These are phyloP conservation scores for Pseudozyma pruni DNA, from an alignment of 1,284 basidiomycete species.

Conservation along the genomic window DNA sequence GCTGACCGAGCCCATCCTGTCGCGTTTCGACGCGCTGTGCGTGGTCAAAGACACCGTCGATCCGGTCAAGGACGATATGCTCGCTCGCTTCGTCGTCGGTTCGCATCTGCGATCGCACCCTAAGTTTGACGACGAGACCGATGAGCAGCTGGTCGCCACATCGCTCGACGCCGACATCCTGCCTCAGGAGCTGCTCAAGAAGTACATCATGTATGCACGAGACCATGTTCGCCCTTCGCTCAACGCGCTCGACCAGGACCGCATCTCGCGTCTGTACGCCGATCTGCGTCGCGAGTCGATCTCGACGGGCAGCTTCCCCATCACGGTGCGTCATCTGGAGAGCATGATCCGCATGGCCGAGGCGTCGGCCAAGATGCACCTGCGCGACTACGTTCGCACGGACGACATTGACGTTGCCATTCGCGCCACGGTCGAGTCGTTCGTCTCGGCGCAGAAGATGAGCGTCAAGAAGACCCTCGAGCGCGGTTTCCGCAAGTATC, in stretches of 20 bases:
- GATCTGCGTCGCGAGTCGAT: constrained; percentile 95
- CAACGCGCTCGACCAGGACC: constrained; percentile 94
- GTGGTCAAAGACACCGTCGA: constrained; percentile 98
- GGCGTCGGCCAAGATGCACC: constrained; percentile 96
- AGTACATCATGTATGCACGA: constrained; percentile 99
- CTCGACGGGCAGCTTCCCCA: constrained; percentile 96
- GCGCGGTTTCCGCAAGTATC: constrained; percentile 90
- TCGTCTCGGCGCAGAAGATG: constrained; percentile 96
- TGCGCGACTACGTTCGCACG: constrained; percentile 91
- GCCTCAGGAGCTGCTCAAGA: constrained; percentile 93
- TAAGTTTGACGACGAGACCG: constrained; percentile 83
- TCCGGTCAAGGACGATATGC: constrained; percentile 93
- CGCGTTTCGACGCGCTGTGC: constrained; percentile 97
- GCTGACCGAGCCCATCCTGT: constrained; percentile 96
- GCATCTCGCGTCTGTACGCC: constrained; percentile 91
- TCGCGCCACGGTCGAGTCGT: constrained; percentile 91
- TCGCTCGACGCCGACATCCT: constrained; percentile 90
- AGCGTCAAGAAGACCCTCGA: constrained; percentile 97
- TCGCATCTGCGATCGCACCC: constrained; percentile 94
- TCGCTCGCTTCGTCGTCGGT: constrained; percentile 96
- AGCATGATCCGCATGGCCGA: constrained; percentile 99
- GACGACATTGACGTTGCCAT: constrained; percentile 99
- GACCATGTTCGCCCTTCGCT: constrained; percentile 92
- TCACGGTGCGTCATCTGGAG: constrained; percentile 96
- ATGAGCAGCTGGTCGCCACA: constrained; percentile 87